A percentile compares a stretch with the other conserved stretches of the same genome.
Evolutionary conservation across 192 early-diverging fungal species (phyloP).

Genomic region (Backusella psychrophila): DNA sequence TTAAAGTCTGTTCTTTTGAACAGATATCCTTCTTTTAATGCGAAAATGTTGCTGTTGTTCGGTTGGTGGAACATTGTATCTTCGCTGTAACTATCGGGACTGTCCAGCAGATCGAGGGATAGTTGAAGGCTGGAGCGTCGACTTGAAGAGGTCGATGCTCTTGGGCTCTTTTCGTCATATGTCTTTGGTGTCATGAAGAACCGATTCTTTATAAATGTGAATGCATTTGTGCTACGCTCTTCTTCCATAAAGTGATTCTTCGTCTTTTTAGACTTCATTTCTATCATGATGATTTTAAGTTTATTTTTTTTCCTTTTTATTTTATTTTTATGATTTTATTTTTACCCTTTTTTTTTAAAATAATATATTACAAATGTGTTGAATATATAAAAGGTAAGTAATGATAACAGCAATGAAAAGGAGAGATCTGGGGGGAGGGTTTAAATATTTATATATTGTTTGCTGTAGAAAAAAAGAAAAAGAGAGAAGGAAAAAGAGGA

Average conservation of each 20-base stretch:
- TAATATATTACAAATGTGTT: neutral
- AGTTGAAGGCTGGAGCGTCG: constrained; percentile 1
- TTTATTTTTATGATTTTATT: neutral
- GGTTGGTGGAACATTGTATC: neutral
- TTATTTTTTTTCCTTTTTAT: constrained; percentile 1
- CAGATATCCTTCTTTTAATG: constrained; percentile 62
- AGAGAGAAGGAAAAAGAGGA: neutral
- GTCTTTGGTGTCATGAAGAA: constrained; percentile 1
- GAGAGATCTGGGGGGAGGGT: neutral
- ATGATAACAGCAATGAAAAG: neutral
- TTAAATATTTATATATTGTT: constrained; percentile 1
- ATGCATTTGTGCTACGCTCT: constrained; percentile 6
- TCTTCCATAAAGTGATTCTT: neutral
- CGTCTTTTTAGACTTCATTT: constrained; percentile 18
- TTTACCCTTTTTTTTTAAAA: neutral
- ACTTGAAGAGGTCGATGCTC: constrained; percentile 8
- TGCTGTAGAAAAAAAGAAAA: neutral
- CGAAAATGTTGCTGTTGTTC: neutral
- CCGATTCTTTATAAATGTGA: constrained; percentile 18
- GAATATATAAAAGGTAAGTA: neutral
- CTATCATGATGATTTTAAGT: neutral
- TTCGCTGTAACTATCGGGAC: neutral
- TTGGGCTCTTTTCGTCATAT: neutral
- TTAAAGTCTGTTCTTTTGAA: constrained; percentile 72
- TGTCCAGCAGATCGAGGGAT: neutral